These are phyloP conservation scores for Zygoascus bituminiphila DNA, from an alignment of 805 yeast species.

Conservation along the genomic window DNA sequence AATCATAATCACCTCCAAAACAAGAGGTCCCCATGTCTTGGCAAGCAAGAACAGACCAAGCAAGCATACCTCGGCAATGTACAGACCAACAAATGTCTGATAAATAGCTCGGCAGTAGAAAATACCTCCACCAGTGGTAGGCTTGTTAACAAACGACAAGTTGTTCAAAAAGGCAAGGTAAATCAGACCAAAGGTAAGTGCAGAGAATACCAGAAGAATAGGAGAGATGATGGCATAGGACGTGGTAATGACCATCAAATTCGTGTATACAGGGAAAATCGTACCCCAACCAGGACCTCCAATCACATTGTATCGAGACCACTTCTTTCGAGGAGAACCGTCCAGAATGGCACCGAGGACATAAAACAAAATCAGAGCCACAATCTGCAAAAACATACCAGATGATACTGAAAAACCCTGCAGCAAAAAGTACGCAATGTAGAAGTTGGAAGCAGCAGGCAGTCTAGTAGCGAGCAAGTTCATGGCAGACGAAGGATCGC, in stretches of 20 bases:
- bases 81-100: slow-evolving; percentile 83
- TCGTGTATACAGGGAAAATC: slow-evolving; percentile 67
- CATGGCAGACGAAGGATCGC: slow-evolving; percentile 69
- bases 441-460: slow-evolving; percentile 88
- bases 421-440: slow-evolving; percentile 70
- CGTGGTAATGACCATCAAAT: slow-evolving; percentile 63
- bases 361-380: slow-evolving; percentile 61
- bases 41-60: slow-evolving; percentile 83
- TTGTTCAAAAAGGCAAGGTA: slow-evolving; percentile 77
- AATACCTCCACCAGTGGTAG: slow-evolving; percentile 68
- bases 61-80: slow-evolving; percentile 78
- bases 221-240: slow-evolving; percentile 84
- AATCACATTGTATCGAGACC: slow-evolving; percentile 64
- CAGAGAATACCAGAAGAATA: slow-evolving; percentile 64
- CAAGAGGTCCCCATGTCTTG: slow-evolving; percentile 92
- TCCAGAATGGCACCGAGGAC: slow-evolving; percentile 66
- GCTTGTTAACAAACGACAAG: slow-evolving; percentile 59
- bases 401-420: slow-evolving; percentile 75
- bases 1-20: slow-evolving; percentile 59
- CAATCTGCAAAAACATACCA: slow-evolving; percentile 69
- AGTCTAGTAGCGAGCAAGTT: slow-evolving; percentile 61
- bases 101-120: slow-evolving; percentile 83
- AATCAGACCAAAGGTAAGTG: slow-evolving; percentile 58
- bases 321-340: slow-evolving; percentile 84
- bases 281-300: slow-evolving; percentile 74